These are phyloP conservation scores for Pichia sp. DNA, from an alignment of 1,139 yeast genomes.

Conservation along the genomic window DNA sequence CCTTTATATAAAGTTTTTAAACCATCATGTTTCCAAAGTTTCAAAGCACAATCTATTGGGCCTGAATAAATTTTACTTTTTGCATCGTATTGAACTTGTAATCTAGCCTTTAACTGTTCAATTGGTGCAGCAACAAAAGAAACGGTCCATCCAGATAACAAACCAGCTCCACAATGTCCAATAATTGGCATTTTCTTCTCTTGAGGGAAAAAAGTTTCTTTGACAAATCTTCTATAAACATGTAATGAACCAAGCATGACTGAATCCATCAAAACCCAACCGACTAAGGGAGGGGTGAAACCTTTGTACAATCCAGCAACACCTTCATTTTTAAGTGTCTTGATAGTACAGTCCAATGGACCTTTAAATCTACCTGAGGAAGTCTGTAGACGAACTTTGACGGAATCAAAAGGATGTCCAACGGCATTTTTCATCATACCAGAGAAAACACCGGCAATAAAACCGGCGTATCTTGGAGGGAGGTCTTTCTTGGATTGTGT, in stretches of 20 bases:
- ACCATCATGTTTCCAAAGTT: slow-evolving; percentile 53
- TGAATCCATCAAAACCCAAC: slow-evolving; percentile 91
- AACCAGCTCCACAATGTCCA: slow-evolving; percentile 70
- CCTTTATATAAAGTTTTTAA: slow-evolving; percentile 75
- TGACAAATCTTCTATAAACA: slow-evolving; percentile 62
- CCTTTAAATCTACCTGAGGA: slow-evolving; percentile 69
- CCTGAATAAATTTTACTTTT: slow-evolving; percentile 63
- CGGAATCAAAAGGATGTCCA: slow-evolving; percentile 91
- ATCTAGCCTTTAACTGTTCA: slow-evolving; percentile 80
- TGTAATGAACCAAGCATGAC: slow-evolving; percentile 84
- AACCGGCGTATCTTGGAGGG: slow-evolving; percentile 63
- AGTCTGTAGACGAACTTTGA: slow-evolving; percentile 83
- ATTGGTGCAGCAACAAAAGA: slow-evolving; percentile 92
- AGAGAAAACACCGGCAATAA: slow-evolving; percentile 81
- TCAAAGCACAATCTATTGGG: slow-evolving; percentile 65
- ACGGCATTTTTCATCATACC: slow-evolving; percentile 84
- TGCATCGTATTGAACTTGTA: slow-evolving; percentile 86
- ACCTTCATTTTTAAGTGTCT: slow-evolving; percentile 72
- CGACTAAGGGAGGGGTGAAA: slow-evolving; percentile 85
- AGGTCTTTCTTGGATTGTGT: slow-evolving; percentile 16
- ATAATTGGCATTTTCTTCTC: slow-evolving; percentile 55
- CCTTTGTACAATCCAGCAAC: slow-evolving; percentile 76
- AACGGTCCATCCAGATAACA: slow-evolving; percentile 89
- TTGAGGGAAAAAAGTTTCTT: slow-evolving; percentile 56
- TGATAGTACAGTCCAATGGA: slow-evolving; percentile 71